These are phyloP conservation scores for Penicillium lagena DNA, from an alignment of 495 filamentous ascomycete species.

Conservation along the genomic window DNA sequence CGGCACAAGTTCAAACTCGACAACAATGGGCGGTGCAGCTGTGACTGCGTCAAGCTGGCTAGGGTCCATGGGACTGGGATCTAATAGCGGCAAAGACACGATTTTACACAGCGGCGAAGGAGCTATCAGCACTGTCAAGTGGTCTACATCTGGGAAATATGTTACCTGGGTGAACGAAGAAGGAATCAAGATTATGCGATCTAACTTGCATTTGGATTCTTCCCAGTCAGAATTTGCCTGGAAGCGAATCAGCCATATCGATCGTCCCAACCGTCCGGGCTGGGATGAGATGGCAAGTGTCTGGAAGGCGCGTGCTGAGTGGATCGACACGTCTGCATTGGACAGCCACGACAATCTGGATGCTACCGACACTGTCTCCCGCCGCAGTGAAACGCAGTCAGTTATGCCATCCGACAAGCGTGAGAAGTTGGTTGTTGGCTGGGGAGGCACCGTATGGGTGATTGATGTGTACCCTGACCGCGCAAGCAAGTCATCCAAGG, in stretches of 20 bases:
- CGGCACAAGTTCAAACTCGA: slow-evolving; percentile 72
- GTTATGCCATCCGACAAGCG: slow-evolving; percentile 27
- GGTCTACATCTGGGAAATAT: slow-evolving; percentile 85
- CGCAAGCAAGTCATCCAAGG: slow-evolving; percentile 61
- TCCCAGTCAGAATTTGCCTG: slow-evolving; percentile 76
- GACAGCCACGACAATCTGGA: slow-evolving; percentile 53
- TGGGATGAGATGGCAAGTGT: slow-evolving; percentile 95
- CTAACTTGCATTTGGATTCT: slow-evolving; percentile 72
- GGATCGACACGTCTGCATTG: slow-evolving; percentile 77
- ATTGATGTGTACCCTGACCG: slow-evolving; percentile 83
- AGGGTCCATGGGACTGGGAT: slow-evolving; percentile 71
- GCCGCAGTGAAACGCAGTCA: slow-evolving; percentile 7
- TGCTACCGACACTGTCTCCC: slow-evolving; percentile 28
- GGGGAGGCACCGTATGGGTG: slow-evolving; percentile 94
- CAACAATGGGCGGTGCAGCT: slow-evolving; percentile 69
- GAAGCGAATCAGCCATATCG: slow-evolving; percentile 93
- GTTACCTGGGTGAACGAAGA: slow-evolving; percentile 94
- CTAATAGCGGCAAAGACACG: slow-evolving; percentile 75
- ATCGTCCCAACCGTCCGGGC: slow-evolving; percentile 66
- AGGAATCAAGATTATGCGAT: slow-evolving; percentile 95
- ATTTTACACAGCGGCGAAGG: slow-evolving; percentile 91
- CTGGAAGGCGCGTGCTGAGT: slow-evolving; percentile 87
- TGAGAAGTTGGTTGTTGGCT: slow-evolving; percentile 86
- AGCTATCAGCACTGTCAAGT: slow-evolving; percentile 81
- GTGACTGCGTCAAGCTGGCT: slow-evolving; percentile 90